Evolutionary conservation across 306 rosid genomes (phyloP), one percentile per base, ranked within the genome.

Genomic region (Ormosia semicastrata): DNA sequence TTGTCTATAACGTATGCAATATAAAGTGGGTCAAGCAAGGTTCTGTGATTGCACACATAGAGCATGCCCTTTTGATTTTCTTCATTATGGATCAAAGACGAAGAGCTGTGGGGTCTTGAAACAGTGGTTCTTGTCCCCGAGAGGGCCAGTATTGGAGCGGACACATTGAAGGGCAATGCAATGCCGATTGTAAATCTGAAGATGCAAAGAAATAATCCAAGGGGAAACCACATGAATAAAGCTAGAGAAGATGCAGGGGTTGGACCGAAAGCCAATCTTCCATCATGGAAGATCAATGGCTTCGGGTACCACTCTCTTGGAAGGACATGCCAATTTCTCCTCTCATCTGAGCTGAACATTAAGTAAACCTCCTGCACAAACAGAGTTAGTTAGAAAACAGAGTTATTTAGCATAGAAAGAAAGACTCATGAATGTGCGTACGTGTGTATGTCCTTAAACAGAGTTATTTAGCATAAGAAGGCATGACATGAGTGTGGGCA

Each of bases 11-110:
- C 90, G 29, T 65, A 11, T 18, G 90, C 67, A 7, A 91, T 83
- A 37, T 82, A 87, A 60, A 93, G 87, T 33, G 96, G 97, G 47
- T 91, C 97, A 6, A 93, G 88, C 43, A 93, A 80, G 59, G 96
- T 93, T 90, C 94, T 88, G 73, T 93, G 97, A 73, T 91, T 93
- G 90, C 91, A 91, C 4, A 85, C 95, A 50, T 84, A 93, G 0
- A 91, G 87, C 71, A 65, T 83, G 36, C 94, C 87, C 50, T 75
- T 87, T n/a, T 72, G 50, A 13, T 85, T 67, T 30, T 71, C 29
- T 37, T 15, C 14, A 2, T 60, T 54, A 3, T 3, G 59, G 10
- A 10, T n/a, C 30, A 7, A 24, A 36, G 71, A 66, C 10, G 63
- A 29, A 34, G 57, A 7, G 62, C 33, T 68, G 1, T 52, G 81